Base-by-base conservation (phyloP, 176 grass and related monocot genomes). In the Cenchrus americanus region DNA sequence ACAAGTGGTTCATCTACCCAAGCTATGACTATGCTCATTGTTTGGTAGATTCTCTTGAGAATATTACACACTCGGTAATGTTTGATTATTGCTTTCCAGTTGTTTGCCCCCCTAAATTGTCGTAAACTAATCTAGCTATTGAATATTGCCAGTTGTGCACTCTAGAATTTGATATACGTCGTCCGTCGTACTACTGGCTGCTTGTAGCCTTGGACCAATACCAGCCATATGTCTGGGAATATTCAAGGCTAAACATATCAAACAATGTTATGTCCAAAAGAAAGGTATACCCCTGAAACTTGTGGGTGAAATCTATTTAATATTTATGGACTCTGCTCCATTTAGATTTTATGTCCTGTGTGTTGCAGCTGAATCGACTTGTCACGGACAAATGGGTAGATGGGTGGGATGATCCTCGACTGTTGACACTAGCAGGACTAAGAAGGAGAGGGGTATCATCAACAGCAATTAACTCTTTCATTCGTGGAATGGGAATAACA, bases 1-100 rank as follows among this genome's bases (percentile, higher is more conserved):
- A 97, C 70, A 97, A 94, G 61, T 97, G 94, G 94, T 92, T 92
- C 65, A 94, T 97, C 86, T 97, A 97, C 87, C 92, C 92, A 61
- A 97, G 92, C 82, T 94, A 97, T 76, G 94, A 97, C 58, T 97
- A 91, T 68, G 86, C 94, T 76, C 94, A 97, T 84, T 97, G 92
- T 74, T 91, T 97, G 76, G 92, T 94, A 77, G 94, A 97, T 90
- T 97, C 94, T 83, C 84, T 97, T 64, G 94, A 97, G 77, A 94
- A 97, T 47, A 92, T 97, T 66, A 97, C 92, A 52, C 92, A 97
- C 83, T 97, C 94, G 71, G 94, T 94, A 91, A 89, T 88, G 55
- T 83, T 18, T 68, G 48, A 72, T 51, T 30, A 72, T 30, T 71
- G 2, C 61, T 59, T 13, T 23, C 18, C 30, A 50, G 76, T 63